Percentiles rank a stretch among this genome's conserved stretches.
Evolutionary conservation across 805 yeast genomes (phyloP).

Genomic region (Zygosaccharomyces lentus): DNA sequence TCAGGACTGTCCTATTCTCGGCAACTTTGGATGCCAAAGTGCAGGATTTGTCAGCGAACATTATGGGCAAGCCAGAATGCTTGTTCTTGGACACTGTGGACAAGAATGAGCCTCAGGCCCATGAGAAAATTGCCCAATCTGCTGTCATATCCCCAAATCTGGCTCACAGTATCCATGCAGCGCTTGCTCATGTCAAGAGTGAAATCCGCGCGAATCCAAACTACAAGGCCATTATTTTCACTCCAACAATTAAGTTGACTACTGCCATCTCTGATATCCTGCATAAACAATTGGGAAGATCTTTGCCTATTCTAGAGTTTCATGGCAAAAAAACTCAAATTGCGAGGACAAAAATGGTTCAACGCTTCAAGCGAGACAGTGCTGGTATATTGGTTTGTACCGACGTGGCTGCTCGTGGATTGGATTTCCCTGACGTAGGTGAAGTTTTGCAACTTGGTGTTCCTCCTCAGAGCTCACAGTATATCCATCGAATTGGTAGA

Average conservation of each 20-base stretch:
- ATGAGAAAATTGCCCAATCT: conserved; percentile 70
- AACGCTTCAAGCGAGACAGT: conserved; percentile 45
- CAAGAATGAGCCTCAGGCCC: conserved; percentile 68
- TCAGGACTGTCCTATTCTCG: conserved; percentile 74
- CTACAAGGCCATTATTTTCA: conserved; percentile 78
- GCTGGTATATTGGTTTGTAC: conserved; percentile 70
- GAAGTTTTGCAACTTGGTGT: conserved; percentile 81
- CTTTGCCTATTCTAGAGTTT: conserved; percentile 39
- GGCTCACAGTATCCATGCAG: conserved; percentile 57
- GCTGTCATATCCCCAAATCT: conserved; percentile 51
- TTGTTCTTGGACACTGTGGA: conserved; percentile 70
- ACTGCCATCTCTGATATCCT: conserved; percentile 50
- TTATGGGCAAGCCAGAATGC: conserved; percentile 51
- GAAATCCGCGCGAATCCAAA: conserved; percentile 37
- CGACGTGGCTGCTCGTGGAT: conserved; percentile 94
- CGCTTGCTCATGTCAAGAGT: conserved; percentile 46
- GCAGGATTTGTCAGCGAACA: conserved; percentile 54
- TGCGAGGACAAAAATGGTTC: conserved; percentile 58
- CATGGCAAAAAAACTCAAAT: conserved; percentile 76
- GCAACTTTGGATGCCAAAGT: conserved; percentile 81
- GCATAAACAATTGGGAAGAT: conserved; percentile 26
- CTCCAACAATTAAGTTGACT: conserved; percentile 71
- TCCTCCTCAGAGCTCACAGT: conserved; percentile 71
- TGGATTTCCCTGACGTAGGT: conserved; percentile 86
- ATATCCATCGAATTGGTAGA: conserved; percentile 91